Conservation (phyloP, 2,329 filamentous ascomycete genomes). For the Curvularia sp. region DNA sequence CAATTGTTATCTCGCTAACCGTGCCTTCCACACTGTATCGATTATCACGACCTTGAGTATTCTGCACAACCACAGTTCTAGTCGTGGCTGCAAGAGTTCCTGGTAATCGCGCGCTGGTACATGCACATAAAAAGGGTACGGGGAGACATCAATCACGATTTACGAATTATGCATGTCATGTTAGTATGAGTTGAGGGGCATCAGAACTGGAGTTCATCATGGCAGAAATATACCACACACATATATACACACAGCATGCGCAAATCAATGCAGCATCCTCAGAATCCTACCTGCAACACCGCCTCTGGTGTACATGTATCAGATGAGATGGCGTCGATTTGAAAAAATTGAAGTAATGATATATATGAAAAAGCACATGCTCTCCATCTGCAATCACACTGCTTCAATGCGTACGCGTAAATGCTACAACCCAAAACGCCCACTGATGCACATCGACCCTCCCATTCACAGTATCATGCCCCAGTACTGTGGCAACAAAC, state of each 20-base stretch:
- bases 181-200: conserved; percentile 5
- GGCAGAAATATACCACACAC: background rate
- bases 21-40: background rate
- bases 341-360: background rate
- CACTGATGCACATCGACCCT: background rate
- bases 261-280: background rate
- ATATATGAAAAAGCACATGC: background rate
- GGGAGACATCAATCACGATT: conserved; percentile 5
- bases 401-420: background rate
- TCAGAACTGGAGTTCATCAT: conserved; percentile 6
- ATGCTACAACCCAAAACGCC: conserved; percentile 5
- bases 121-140: background rate
- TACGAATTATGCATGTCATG: conserved; percentile 10
- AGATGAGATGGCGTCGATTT: background rate
- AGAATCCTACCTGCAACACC: background rate
- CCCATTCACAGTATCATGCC: background rate
- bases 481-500: background rate
- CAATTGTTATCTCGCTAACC: background rate
- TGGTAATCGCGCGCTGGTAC: background rate
- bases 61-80: background rate
- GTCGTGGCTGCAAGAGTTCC: background rate
- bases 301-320: background rate
- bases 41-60: background rate
- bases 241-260: conserved; percentile 3
- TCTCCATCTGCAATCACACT: background rate